Conservation (phyloP, 1,284 basidiomycete genomes). For the Ceratobasidium sp. region DNA sequence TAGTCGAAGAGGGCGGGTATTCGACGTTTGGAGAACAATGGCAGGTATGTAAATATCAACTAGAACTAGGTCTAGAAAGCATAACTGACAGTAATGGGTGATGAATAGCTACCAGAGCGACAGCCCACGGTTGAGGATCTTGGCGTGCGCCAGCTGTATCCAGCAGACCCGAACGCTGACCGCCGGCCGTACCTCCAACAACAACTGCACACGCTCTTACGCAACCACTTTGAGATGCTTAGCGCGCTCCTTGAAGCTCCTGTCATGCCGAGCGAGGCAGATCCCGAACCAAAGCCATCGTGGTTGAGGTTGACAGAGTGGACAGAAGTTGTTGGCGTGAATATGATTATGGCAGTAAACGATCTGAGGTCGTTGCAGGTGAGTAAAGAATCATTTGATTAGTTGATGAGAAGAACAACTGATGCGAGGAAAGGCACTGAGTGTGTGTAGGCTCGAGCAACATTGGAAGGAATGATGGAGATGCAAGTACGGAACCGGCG, state of each 20-base stretch:
- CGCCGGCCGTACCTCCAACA: slow-evolving; percentile 50
- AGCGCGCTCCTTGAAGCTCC: slow-evolving; percentile 54
- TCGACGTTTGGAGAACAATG: slow-evolving; percentile 55
- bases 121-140: slow-evolving; percentile 53
- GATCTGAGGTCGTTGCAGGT: slow-evolving; percentile 57
- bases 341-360: slow-evolving; percentile 57
- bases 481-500: slow-evolving; percentile 53
- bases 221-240: slow-evolving; percentile 55
- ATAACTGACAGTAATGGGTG: neutral
- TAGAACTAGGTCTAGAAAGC: neutral
- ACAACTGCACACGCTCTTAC: slow-evolving; percentile 55
- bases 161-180: slow-evolving; percentile 29
- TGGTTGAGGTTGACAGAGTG: slow-evolving; percentile 52
- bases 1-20: slow-evolving; percentile 55
- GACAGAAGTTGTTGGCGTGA: slow-evolving; percentile 53
- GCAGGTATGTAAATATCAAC: slow-evolving; percentile 50
- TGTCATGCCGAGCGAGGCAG: slow-evolving; percentile 47
- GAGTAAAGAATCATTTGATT: neutral
- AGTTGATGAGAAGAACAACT: slow-evolving; percentile 2
- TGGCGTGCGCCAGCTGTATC: slow-evolving; percentile 53
- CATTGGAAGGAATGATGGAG: slow-evolving; percentile 55
- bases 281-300: slow-evolving; percentile 34
- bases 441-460: slow-evolving; percentile 51
- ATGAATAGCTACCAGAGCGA: slow-evolving; percentile 52
- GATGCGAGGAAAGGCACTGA: neutral